These are phyloP conservation scores for Tricholoma matsutake DNA, from an alignment of 768 basidiomycete genomes.

Conservation along the genomic window DNA sequence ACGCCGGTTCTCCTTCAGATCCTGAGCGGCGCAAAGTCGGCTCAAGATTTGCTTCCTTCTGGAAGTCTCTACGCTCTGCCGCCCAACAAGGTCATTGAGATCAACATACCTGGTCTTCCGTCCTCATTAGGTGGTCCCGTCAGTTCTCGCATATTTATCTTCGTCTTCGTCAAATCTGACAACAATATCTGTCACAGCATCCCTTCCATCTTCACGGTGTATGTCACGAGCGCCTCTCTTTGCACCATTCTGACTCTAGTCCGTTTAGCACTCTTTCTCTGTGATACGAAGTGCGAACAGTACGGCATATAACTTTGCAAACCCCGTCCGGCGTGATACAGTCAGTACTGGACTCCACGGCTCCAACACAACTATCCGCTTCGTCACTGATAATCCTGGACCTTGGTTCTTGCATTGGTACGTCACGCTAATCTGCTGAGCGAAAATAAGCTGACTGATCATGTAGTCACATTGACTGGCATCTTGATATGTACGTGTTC, in stretches of 20 bases:
- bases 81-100: conserved; percentile 42
- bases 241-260: not conserved
- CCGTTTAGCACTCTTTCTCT: conserved; percentile 31
- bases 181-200: no score
- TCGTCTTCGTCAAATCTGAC: no score
- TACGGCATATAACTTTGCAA: conserved; percentile 23
- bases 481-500: no score
- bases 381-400: conserved; percentile 36
- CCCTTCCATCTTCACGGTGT: no score
- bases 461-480: no score
- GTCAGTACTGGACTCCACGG: conserved; percentile 33
- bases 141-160: no score
- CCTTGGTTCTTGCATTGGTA: no score
- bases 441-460: no score
- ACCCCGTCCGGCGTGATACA: no score
- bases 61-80: conserved; percentile 43
- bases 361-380: conserved; percentile 34
- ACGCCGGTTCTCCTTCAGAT: conserved; percentile 48
- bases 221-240: not conserved
- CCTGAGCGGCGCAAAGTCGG: conserved; percentile 39
- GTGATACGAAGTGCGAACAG: conserved; percentile 33
- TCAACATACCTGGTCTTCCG: conserved; percentile 38
- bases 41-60: conserved; percentile 35
- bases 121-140: conserved; percentile 27
- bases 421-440: not conserved